Base-by-base conservation (phyloP, 2,329 filamentous ascomycete species). In the Pezicula rhizophila region DNA sequence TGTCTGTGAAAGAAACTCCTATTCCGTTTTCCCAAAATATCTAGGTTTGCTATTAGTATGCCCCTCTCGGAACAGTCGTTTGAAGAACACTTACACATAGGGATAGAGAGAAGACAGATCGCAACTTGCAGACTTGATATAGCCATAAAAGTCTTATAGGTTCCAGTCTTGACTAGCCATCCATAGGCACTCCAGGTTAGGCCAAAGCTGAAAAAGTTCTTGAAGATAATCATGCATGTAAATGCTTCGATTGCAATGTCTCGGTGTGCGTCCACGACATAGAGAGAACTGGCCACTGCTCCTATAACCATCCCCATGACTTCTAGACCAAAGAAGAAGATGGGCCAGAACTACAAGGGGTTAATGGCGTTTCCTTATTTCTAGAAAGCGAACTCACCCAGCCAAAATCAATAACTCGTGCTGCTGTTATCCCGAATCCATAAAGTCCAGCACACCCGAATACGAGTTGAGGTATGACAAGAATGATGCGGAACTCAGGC, bases 221-320 rank as follows among this genome's bases (percentile, higher is more conserved):
- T 96, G 75, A 96, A 96, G 47, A 96, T 84, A 55, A 96, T 78
- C 65, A 93, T 79, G 68, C 89, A 88, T 0, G 90, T 96, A 65
- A 96, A 95, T 6, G 84, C 87, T 68, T 96, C 91, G 42, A 96
- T 80, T 1, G 88, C 82, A 49, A 95, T 80, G 53, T 92, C 84
- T 7, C 84, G 84, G 68, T 96, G 92, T 0, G 91, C 91, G 69
- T 96, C 92, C 7, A 96, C 87, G 61, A 96, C 85, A 63, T 97
- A 97, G 20, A 96, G 71, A 1, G 88, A 87, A 52, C 83, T 87
- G 2, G 88, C 84, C 2, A 96, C 89, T 2, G 91, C 89, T 1
- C 91, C 91, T 62, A 95, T 83, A 0, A 96, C 89, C 89, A 96
- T 96, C 2, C 89, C 89, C 52, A 85, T 83, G 8, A 96, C 87